Evolutionary conservation across 768 basidiomycete species (phyloP), one percentile per base, ranked within the genome.

Genomic region (Amanita jacksonii): DNA sequence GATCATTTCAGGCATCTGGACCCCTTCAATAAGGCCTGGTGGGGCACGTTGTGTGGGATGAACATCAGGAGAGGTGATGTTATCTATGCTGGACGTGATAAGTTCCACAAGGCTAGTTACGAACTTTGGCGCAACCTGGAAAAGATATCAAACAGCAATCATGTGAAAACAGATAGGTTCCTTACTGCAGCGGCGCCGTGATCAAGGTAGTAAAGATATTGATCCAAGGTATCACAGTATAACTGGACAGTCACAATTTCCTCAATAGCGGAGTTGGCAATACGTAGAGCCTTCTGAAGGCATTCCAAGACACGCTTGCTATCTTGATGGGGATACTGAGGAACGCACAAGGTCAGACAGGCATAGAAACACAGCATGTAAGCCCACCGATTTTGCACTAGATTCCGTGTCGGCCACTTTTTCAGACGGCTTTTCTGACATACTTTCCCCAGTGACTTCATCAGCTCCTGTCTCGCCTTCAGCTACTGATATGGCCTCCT

Each of bases 231-330:
- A 60, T 97, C 91, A 51, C 89, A 90, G 59, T 97, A 98, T 6
- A 98, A 70, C 58, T 97, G 94, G 2, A 97, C 84, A 3, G 89
- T 97, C 30, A 96, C 88, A 50, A 98, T 87, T 56, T 97, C 93
- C 62, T 98, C 96, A 42, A 91, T 93, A 19, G 89, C 89, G 2
- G 90, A 92, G 55, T 93, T 92, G 4, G 96, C 96, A 54, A 96
- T 97, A 2, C 94, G 79, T 19, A 98, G 71, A 3, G 92, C 88
- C 60, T 98, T 98, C 61, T 99, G 96, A 24, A 99, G 70, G 58
- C 96, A 99, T 62, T 99, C 96, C 24, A 99, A 69, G 0, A 99
- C 93, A 18, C 96, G 87, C 57, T 97, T 97, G 63, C 92, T 93
- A 57, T 99, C 96, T 52, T 90, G 84, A 56, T 86, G 83, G 33